These are phyloP conservation scores for Neopestalotiopsis rosae DNA, from an alignment of 2,329 filamentous ascomycete genomes.

Conservation along the genomic window DNA sequence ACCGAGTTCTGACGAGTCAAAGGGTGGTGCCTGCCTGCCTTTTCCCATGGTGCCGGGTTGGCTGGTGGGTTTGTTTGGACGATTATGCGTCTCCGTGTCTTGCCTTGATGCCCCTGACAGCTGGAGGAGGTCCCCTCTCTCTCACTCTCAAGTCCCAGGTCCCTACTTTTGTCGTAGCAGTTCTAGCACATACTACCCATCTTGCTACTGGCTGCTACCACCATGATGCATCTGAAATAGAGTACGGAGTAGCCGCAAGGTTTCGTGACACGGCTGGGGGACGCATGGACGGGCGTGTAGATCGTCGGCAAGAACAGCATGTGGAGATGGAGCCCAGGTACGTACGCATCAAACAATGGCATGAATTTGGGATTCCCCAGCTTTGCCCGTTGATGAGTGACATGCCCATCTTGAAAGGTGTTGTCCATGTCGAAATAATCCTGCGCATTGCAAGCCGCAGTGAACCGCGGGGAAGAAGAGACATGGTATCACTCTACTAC, in stretches of 20 bases:
- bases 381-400: too few relatives aligned
- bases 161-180: neutral
- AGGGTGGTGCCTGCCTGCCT: neutral
- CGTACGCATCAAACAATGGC: neutral
- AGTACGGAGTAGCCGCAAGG: conserved; percentile 14
- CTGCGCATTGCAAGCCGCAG: too few relatives aligned
- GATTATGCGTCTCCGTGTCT: conserved; percentile 14
- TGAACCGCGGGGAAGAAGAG: too few relatives aligned
- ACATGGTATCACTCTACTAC: too few relatives aligned
- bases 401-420: too few relatives aligned
- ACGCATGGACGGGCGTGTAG: conserved; percentile 8
- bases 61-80: conserved; percentile 4
- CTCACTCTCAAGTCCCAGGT: neutral
- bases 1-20: neutral
- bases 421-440: too few relatives aligned
- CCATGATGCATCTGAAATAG: conserved; percentile 9
- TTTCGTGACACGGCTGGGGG: conserved; percentile 14
- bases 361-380: too few relatives aligned
- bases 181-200: too few relatives aligned
- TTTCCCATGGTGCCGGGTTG: neutral
- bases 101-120: conserved; percentile 12
- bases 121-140: neutral
- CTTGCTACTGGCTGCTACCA: too few relatives aligned
- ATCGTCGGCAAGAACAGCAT: conserved; percentile 5
- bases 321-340: neutral